These are phyloP conservation scores for Erodium maritimum DNA, from an alignment of 345 rosid genomes.

Conservation along the genomic window DNA sequence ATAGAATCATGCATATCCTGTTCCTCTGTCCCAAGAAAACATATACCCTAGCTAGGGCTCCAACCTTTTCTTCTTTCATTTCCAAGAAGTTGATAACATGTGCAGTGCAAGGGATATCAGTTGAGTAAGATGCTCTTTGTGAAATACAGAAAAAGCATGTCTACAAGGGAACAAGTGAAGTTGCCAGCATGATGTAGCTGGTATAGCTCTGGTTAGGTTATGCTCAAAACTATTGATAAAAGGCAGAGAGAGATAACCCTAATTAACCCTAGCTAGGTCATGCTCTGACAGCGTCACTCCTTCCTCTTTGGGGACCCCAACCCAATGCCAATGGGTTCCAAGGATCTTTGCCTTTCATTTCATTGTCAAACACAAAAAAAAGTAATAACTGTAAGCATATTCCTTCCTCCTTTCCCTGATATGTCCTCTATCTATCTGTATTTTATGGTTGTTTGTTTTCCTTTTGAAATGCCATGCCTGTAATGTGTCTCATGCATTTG, in stretches of 20 bases:
- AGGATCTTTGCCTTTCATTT: neutral
- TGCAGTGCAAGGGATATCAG: neutral
- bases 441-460: slow-evolving; percentile 2
- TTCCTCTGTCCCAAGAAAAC: too few relatives aligned
- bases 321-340: neutral
- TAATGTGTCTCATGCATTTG: neutral
- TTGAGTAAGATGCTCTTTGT: neutral
- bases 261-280: slow-evolving; percentile 69
- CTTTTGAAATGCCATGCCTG: neutral
- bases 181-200: slow-evolving; percentile 95
- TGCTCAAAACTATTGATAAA: slow-evolving; percentile 20
- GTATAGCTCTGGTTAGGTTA: neutral
- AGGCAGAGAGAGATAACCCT: neutral
- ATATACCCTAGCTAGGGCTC: too few relatives aligned
- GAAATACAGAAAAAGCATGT: slow-evolving; percentile 5
- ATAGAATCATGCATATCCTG: neutral
- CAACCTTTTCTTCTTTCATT: too few relatives aligned
- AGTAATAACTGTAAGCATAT: too few relatives aligned
- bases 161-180: slow-evolving; percentile 73
- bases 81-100: neutral
- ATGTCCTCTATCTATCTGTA: slow-evolving; percentile 6
- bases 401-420: neutral
- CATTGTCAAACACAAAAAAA: too few relatives aligned
- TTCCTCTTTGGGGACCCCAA: slow-evolving; percentile 42
- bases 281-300: slow-evolving; percentile 85